phyloP scores from a whole-genome alignment of 805 yeast species.

The Kuraishia hungarica region DNA sequence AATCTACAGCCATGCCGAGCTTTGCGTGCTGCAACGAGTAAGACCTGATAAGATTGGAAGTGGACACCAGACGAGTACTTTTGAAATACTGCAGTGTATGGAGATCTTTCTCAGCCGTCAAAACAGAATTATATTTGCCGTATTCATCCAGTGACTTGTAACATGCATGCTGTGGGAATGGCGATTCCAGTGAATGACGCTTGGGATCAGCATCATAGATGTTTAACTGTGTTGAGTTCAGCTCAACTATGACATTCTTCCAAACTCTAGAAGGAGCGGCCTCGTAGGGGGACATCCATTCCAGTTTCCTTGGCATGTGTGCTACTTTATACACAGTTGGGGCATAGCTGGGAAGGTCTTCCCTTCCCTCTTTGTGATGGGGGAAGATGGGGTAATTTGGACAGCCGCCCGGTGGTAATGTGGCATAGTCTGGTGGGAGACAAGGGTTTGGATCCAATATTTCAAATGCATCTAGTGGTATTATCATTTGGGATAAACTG shows the following conservation, averaged over 20 bases:
- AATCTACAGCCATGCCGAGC: constrained; percentile 82
- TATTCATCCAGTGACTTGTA: constrained; percentile 15
- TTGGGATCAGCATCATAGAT: constrained; percentile 34
- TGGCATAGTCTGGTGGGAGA: constrained; percentile 26
- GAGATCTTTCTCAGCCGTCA: constrained; percentile 20
- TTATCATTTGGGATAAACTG: neutral
- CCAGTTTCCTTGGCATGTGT: constrained; percentile 53
- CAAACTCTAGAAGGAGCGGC: constrained; percentile 60
- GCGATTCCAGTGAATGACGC: neutral
- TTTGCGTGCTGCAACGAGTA: constrained; percentile 80
- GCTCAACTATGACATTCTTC: constrained; percentile 59
- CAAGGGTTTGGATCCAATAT: constrained; percentile 26
- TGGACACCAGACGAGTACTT: constrained; percentile 18
- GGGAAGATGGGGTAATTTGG: constrained; percentile 26
- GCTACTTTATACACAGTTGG: constrained; percentile 61
- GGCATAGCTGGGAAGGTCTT: constrained; percentile 51
- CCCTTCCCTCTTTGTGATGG: constrained; percentile 21
- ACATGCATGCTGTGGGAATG: neutral
- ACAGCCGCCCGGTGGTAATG: constrained; percentile 24
- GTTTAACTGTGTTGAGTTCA: constrained; percentile 82
- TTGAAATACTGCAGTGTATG: constrained; percentile 13
- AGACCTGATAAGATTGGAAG: constrained; percentile 39
- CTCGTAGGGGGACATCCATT: constrained; percentile 74
- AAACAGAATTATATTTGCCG: constrained; percentile 13
- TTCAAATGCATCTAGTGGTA: neutral